Conservation (phyloP, 345 rosid genomes). For the Lumnitzera littorea region DNA sequence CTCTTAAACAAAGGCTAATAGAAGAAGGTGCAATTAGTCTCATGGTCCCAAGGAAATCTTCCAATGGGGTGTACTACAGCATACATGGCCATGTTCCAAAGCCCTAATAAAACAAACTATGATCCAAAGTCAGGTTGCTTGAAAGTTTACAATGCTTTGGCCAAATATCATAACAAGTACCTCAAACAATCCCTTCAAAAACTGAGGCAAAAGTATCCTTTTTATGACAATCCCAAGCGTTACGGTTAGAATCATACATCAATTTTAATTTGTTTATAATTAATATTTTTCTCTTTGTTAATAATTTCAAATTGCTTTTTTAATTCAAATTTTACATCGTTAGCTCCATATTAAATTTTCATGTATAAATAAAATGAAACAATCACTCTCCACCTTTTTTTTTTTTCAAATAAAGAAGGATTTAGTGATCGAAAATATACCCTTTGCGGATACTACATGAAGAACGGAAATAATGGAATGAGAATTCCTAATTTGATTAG, state of each 20-base stretch:
- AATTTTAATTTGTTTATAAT: neutral
- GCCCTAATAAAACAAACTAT: neutral
- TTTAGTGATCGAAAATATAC: no score
- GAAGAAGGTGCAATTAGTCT: slow-evolving; percentile 1
- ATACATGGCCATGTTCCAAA: slow-evolving; percentile 1
- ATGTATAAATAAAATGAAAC: no score
- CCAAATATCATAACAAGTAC: neutral
- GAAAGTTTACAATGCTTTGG: neutral
- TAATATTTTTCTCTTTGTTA: neutral
- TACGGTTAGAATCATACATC: neutral
- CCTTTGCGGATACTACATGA: no score
- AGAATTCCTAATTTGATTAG: no score
- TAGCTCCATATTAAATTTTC: no score
- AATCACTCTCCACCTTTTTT: no score
- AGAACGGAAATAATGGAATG: no score
- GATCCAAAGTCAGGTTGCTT: slow-evolving; percentile 7
- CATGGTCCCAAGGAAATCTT: slow-evolving; percentile 6
- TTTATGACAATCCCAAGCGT: neutral
- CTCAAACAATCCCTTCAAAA: slow-evolving; percentile 2
- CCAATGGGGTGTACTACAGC: slow-evolving; percentile 9
- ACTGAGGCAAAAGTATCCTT: neutral
- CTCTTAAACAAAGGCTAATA: slow-evolving; percentile 1
- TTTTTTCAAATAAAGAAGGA: no score
- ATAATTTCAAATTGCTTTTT: neutral
- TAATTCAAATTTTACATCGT: no score